Evolutionary conservation across 805 yeast genomes (phyloP).

Genomic region (Ogataea philodendri): DNA sequence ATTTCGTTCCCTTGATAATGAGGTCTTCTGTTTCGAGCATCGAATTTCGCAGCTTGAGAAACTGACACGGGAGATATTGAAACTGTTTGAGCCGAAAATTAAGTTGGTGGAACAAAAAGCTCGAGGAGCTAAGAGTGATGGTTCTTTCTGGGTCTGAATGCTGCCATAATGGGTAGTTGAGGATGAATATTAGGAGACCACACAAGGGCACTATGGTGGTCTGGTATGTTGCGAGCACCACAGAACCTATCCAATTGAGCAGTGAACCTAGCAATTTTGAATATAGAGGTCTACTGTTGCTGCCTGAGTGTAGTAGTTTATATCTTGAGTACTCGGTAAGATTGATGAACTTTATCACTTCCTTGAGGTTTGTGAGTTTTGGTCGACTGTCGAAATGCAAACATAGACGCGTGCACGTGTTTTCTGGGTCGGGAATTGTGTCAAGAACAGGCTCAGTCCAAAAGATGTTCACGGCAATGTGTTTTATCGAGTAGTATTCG

Average conservation of each 20-base stretch:
- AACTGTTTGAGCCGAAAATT: conserved; percentile 76
- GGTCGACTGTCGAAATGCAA: conserved; percentile 21
- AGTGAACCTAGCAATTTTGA: conserved; percentile 3
- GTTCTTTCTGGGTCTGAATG: conserved; percentile 8
- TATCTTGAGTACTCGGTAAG: conserved; percentile 29
- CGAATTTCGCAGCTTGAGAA: conserved; percentile 46
- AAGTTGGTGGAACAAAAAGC: conserved; percentile 69
- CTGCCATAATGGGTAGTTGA: conserved; percentile 17
- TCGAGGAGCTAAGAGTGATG: conserved; percentile 9
- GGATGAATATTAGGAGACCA: conserved; percentile 9
- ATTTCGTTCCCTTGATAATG: conserved; percentile 39
- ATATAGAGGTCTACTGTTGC: conserved; percentile 1
- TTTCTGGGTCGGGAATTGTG: conserved; percentile 15
- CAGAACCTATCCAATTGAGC: conserved; percentile 3
- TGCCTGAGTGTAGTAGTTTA: conserved; percentile 17
- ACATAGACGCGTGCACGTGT: conserved; percentile 30
- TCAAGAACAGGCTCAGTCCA: conserved; percentile 28
- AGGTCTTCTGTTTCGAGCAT: conserved; percentile 40
- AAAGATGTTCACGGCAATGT: conserved; percentile 62
- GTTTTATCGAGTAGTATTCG: conserved; percentile 76
- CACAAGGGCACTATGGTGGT: conserved; percentile 13
- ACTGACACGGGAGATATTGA: conserved; percentile 77
- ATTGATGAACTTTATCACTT: conserved; percentile 31
- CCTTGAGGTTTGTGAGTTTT: conserved; percentile 25
- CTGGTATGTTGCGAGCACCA: conserved; percentile 10